A percentile compares a stretch with the other conserved stretches of the same genome.
These are phyloP conservation scores for Ceratocystis lukuohia DNA, from an alignment of 2,329 filamentous ascomycete genomes.

Conservation along the genomic window DNA sequence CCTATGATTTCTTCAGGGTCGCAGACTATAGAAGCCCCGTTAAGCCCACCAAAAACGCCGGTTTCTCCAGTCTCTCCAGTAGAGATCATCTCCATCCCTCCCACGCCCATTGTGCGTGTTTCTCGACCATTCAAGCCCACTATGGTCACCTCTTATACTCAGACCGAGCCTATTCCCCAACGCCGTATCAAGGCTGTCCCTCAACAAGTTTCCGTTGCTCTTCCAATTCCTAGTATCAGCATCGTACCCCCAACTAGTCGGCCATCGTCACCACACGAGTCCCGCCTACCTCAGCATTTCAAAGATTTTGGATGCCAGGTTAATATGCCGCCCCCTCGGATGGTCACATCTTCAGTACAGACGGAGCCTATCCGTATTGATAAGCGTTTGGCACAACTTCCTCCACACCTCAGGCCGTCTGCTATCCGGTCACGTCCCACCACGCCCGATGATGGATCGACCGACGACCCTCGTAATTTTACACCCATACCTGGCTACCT, in stretches of 20 bases:
- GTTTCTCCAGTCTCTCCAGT: conserved; percentile 36
- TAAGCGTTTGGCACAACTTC: conserved; percentile 58
- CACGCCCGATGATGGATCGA: conserved; percentile 35
- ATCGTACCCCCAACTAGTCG: conserved; percentile 79
- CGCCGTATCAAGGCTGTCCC: neutral
- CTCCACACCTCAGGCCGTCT: conserved; percentile 66
- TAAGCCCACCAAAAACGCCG: conserved; percentile 54
- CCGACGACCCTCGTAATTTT: conserved; percentile 30
- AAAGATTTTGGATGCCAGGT: conserved; percentile 80
- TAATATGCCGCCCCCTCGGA: conserved; percentile 28
- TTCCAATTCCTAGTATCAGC: conserved; percentile 69
- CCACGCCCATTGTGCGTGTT: conserved; percentile 25
- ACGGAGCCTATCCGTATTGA: conserved; percentile 87
- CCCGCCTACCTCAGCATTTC: conserved; percentile 63
- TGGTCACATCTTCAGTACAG: conserved; percentile 41
- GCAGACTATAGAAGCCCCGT: conserved; percentile 48
- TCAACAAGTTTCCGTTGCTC: conserved; percentile 26
- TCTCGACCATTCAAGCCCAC: conserved; percentile 25
- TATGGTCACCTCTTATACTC: conserved; percentile 46
- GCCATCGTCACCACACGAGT: conserved; percentile 63
- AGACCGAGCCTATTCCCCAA: conserved; percentile 39
- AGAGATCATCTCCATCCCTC: conserved; percentile 29
- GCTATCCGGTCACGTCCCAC: conserved; percentile 50
- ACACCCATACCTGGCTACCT: conserved; percentile 40
- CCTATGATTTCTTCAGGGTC: conserved; percentile 51